phyloP scores from a whole-genome alignment of 768 basidiomycete species.

The Amyloporia xantha region DNA sequence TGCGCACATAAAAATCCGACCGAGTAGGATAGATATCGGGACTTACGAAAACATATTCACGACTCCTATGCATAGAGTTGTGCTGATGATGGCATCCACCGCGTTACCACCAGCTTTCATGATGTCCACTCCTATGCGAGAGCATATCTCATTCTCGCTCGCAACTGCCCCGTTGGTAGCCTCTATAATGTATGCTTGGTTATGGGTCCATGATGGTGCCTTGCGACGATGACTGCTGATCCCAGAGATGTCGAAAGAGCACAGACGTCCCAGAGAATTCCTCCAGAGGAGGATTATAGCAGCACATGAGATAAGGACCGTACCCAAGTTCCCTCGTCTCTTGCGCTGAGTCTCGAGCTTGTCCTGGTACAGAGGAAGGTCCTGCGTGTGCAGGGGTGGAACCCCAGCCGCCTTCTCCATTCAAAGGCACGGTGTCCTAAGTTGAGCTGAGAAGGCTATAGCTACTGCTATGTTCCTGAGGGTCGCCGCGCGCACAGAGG shows the following conservation, averaged over 20 bases:
- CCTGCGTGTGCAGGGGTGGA: not conserved
- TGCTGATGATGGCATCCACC: slow-evolving; percentile 78
- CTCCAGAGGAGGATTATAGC: not conserved
- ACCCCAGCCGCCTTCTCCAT: not conserved
- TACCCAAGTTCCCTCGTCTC: not conserved
- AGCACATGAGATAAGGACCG: not conserved
- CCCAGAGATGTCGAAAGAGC: not conserved
- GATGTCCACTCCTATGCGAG: slow-evolving; percentile 72
- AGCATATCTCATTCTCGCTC: slow-evolving; percentile 81
- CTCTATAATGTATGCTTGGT: slow-evolving; percentile 50
- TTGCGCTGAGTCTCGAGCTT: not conserved
- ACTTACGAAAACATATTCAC: slow-evolving; percentile 87
- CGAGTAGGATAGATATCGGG: slow-evolving; percentile 8
- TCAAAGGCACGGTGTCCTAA: too few species aligned
- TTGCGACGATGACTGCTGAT: not conserved
- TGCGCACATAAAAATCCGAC: not conserved
- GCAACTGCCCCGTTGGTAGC: slow-evolving; percentile 84
- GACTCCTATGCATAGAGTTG: slow-evolving; percentile 73
- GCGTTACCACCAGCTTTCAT: slow-evolving; percentile 85
- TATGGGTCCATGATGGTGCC: slow-evolving; percentile 25
- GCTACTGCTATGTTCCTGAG: too few species aligned
- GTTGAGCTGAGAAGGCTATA: too few species aligned
- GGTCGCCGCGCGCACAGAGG: too few species aligned
- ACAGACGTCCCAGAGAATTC: not conserved
- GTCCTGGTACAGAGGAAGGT: not conserved